A percentile compares a stretch with the other conserved stretches of the same genome.
phyloP scores from a whole-genome alignment of 2,329 filamentous ascomycete species.

The Microcyclosporella mali region DNA sequence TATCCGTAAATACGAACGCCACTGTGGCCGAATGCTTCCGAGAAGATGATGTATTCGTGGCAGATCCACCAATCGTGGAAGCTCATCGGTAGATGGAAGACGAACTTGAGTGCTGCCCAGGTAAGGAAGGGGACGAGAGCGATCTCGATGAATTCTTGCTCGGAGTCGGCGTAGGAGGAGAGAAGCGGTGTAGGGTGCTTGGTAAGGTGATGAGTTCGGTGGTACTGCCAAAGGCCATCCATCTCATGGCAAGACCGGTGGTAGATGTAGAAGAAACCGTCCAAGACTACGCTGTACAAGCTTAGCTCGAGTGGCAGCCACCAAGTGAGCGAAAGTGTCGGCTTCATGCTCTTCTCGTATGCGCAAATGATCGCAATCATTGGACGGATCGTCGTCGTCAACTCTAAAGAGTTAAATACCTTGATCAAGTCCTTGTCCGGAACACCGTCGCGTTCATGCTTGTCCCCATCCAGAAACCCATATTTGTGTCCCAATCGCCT shows the following conservation, averaged over 20 bases:
- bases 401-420: slow-evolving; percentile 12
- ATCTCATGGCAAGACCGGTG: slow-evolving; percentile 41
- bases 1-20: slow-evolving; percentile 35
- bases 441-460: slow-evolving; percentile 38
- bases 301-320: slow-evolving; percentile 37
- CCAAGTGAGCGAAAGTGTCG: slow-evolving; percentile 23
- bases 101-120: slow-evolving; percentile 33
- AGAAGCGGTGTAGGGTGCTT: slow-evolving; percentile 42
- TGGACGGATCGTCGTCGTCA: slow-evolving; percentile 19
- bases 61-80: slow-evolving; percentile 47
- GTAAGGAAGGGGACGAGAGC: slow-evolving; percentile 38
- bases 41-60: slow-evolving; percentile 40
- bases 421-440: slow-evolving; percentile 31
- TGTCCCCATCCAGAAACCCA: slow-evolving; percentile 41
- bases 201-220: slow-evolving; percentile 41
- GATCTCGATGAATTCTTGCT: slow-evolving; percentile 42
- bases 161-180: slow-evolving; percentile 38
- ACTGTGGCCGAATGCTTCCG: slow-evolving; percentile 37
- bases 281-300: slow-evolving; percentile 39
- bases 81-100: slow-evolving; percentile 37
- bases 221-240: slow-evolving; percentile 38
- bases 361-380: slow-evolving; percentile 17
- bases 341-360: slow-evolving; percentile 6
- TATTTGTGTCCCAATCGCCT: slow-evolving; percentile 34
- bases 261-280: slow-evolving; percentile 44